Conservation (phyloP, 176 grass and related monocot genomes). For the Melocanna baccifera region DNA sequence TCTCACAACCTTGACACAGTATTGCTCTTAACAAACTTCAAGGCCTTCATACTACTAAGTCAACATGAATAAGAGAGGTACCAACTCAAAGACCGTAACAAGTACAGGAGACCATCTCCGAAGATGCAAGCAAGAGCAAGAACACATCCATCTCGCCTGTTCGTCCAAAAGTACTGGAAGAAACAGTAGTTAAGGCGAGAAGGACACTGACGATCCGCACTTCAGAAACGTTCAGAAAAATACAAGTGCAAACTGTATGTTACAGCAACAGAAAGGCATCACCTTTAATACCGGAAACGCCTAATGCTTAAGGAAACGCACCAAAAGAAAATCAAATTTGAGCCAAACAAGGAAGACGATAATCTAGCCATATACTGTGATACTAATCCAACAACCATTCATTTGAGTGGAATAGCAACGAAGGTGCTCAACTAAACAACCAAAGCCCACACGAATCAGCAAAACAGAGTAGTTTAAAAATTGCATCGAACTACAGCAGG, state of each 20-base stretch:
- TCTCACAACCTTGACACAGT: background rate
- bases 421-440: background rate
- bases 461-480: background rate
- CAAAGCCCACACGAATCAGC: background rate
- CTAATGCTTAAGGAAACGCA: background rate
- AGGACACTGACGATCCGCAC: background rate
- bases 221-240: background rate
- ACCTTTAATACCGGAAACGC: background rate
- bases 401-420: background rate
- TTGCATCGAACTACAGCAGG: background rate
- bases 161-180: background rate
- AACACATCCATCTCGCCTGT: background rate
- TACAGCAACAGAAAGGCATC: background rate
- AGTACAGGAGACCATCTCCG: background rate
- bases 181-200: constrained; percentile 3
- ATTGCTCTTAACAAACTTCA: background rate
- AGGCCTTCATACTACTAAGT: background rate
- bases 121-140: constrained; percentile 4
- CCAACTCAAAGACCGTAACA: background rate
- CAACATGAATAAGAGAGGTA: background rate
- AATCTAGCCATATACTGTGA: background rate
- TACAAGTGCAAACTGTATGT: background rate
- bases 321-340: background rate
- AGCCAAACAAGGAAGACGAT: background rate
- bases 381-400: background rate